Conservation (phyloP, 768 basidiomycete species). For the Cystoderma amianthinum region DNA sequence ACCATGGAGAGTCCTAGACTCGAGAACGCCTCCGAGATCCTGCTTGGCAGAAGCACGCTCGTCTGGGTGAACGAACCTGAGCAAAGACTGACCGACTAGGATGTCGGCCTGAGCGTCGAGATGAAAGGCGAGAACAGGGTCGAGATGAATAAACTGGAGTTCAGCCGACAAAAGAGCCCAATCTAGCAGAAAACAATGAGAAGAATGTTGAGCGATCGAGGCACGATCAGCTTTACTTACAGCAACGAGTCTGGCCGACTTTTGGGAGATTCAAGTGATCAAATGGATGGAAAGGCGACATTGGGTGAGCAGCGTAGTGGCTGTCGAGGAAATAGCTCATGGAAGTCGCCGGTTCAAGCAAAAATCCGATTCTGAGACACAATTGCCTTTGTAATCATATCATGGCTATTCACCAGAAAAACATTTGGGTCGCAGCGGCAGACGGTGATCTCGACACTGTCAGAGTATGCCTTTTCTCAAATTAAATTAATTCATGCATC, state of each 20-base stretch:
- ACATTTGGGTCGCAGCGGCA: slow-evolving; percentile 91
- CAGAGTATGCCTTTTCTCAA: slow-evolving; percentile 34
- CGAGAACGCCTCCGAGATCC: slow-evolving; percentile 70
- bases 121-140: slow-evolving; percentile 71
- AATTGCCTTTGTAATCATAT: too few relatives aligned
- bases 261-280: too few relatives aligned
- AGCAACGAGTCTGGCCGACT: slow-evolving; percentile 70
- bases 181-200: slow-evolving; percentile 37
- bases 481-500: too few relatives aligned
- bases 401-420: too few relatives aligned
- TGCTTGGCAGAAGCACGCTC: slow-evolving; percentile 68
- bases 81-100: slow-evolving; percentile 64
- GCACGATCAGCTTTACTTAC: slow-evolving; percentile 45
- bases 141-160: slow-evolving; percentile 76
- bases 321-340: slow-evolving; percentile 8
- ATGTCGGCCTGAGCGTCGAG: slow-evolving; percentile 64
- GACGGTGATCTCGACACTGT: slow-evolving; percentile 84
- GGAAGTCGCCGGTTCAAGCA: too few relatives aligned
- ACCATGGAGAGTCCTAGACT: slow-evolving; percentile 72
- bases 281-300: too few relatives aligned
- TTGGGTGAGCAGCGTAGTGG: too few relatives aligned
- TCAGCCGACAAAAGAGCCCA: slow-evolving; percentile 77
- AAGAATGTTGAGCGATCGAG: slow-evolving; percentile 23
- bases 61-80: slow-evolving; percentile 80
- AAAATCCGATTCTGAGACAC: too few relatives aligned